phyloP scores from a whole-genome alignment of 331 rosid species.

The Pyracantha coccinea region DNA sequence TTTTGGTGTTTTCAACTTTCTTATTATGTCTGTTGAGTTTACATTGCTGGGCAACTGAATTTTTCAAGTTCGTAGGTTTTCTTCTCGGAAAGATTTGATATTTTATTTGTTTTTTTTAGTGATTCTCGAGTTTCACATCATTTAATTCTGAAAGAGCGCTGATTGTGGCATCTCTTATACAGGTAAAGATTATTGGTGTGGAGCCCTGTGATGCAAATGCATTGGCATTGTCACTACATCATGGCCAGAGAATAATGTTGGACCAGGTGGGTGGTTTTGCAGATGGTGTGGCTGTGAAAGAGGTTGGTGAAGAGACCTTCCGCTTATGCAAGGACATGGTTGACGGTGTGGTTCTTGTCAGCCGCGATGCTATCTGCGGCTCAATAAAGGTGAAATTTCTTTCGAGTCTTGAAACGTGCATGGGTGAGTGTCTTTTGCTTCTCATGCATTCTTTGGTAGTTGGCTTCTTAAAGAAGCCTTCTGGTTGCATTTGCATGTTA shows the following conservation, averaged over 20 bases:
- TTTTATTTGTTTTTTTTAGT: background rate
- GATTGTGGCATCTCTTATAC: conserved; percentile 7
- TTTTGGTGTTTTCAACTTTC: conserved; percentile 3
- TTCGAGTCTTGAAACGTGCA: conserved; percentile 11
- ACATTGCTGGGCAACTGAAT: background rate
- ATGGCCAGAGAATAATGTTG: conserved; percentile 73
- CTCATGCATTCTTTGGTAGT: background rate
- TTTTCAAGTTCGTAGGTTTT: background rate
- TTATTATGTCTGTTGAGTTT: background rate
- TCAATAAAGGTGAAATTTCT: conserved; percentile 75
- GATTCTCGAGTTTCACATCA: background rate
- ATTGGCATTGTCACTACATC: conserved; percentile 84
- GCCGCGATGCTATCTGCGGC: conserved; percentile 91
- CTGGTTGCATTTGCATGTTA: background rate
- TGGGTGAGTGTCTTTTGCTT: background rate
- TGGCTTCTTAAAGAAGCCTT: background rate
- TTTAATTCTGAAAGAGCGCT: background rate
- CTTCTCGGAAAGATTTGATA: background rate
- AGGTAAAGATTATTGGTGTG: conserved; percentile 94
- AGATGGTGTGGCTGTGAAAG: conserved; percentile 99
- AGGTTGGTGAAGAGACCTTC: conserved; percentile 93
- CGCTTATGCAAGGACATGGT: conserved; percentile 76
- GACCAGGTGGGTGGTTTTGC: conserved; percentile 92
- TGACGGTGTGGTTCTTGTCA: conserved; percentile 91
- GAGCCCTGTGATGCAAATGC: conserved; percentile 96